Evolutionary conservation across 2,329 filamentous ascomycete species (phyloP).

Genomic region (Colletotrichum cereale): DNA sequence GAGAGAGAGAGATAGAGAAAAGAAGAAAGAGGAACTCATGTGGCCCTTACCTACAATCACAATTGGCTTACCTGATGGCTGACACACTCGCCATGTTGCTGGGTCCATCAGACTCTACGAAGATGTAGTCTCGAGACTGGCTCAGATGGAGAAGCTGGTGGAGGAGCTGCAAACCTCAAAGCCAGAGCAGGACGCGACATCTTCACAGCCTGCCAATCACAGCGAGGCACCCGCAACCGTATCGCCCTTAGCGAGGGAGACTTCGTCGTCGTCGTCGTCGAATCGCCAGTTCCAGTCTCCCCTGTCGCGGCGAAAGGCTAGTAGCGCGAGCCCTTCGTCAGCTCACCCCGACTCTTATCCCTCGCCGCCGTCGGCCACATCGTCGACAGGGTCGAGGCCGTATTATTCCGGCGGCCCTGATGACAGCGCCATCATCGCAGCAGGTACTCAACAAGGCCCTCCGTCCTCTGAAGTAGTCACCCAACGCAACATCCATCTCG

Average conservation of each 20-base stretch:
- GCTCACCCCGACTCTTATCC: constrained; percentile 26
- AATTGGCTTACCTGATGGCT: constrained; percentile 2
- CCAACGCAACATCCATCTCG: neutral
- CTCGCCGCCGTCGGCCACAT: constrained; percentile 33
- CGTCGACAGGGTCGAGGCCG: constrained; percentile 29
- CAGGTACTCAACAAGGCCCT: constrained; percentile 17
- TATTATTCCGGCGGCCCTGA: constrained; percentile 26
- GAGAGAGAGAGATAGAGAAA: neutral
- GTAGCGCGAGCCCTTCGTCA: constrained; percentile 27
- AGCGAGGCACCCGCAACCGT: constrained; percentile 4
- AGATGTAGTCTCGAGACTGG: constrained; percentile 38
- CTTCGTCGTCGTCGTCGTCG: constrained; percentile 46
- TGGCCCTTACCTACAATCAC: neutral
- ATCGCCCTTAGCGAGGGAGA: constrained; percentile 5
- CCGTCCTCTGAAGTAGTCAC: neutral
- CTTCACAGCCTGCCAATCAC: constrained; percentile 9
- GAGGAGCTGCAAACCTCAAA: constrained; percentile 36
- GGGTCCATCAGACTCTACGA: constrained; percentile 29
- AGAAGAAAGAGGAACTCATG: no score
- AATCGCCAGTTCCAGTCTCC: constrained; percentile 24
- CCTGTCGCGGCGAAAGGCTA: constrained; percentile 28
- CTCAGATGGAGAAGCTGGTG: constrained; percentile 38
- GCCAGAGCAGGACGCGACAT: constrained; percentile 12
- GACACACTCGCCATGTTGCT: neutral
- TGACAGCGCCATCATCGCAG: constrained; percentile 17